These are phyloP conservation scores for Phlebiopsis gigantea DNA, from an alignment of 768 basidiomycete species.

Conservation along the genomic window DNA sequence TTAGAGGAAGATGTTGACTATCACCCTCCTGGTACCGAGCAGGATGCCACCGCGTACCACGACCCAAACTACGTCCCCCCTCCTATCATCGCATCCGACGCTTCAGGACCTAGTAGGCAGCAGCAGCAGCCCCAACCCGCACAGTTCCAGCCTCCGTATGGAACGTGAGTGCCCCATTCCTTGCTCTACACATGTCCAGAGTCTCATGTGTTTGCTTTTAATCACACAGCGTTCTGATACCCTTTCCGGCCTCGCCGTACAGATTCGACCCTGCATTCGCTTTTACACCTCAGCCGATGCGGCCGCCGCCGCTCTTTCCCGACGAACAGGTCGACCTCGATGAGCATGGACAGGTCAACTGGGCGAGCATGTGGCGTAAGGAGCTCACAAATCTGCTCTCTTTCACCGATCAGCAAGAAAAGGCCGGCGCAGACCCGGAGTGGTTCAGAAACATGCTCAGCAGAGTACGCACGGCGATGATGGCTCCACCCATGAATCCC, in stretches of 20 bases:
- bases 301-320: conserved; percentile 60
- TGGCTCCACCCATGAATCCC: conserved; percentile 37
- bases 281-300: conserved; percentile 46
- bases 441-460: conserved; percentile 87
- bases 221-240: neutral
- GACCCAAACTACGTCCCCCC: conserved; percentile 50
- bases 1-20: conserved; percentile 56
- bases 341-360: conserved; percentile 75
- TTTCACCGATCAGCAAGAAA: conserved; percentile 78
- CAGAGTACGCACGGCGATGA: conserved; percentile 67
- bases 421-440: conserved; percentile 72
- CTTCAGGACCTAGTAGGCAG: conserved; percentile 54
- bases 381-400: conserved; percentile 73
- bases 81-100: conserved; percentile 53
- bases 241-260: conserved; percentile 9
- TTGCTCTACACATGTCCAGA: neutral
- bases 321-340: conserved; percentile 65
- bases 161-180: conserved; percentile 36
- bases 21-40: conserved; percentile 39
- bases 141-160: conserved; percentile 58
- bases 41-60: conserved; percentile 45
- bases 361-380: conserved; percentile 76
- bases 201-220: neutral
- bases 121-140: conserved; percentile 20
- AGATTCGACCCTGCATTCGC: conserved; percentile 73